These are phyloP conservation scores for Pyrrhoderma noxium DNA, from an alignment of 1,284 basidiomycete genomes.

Conservation along the genomic window DNA sequence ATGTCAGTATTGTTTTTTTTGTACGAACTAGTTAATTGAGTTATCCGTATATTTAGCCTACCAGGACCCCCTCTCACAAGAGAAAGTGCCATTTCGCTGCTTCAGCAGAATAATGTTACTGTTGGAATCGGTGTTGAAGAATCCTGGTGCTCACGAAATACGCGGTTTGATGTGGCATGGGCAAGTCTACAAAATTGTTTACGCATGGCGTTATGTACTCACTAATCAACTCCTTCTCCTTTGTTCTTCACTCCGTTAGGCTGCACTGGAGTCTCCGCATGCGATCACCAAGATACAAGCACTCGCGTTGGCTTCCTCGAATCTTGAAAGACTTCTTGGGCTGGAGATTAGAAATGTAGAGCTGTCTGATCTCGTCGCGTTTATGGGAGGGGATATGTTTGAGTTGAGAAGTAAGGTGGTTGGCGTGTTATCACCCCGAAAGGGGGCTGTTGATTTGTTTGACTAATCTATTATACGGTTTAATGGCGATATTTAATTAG, in stretches of 20 bases:
- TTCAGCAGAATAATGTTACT: slow-evolving; percentile 56
- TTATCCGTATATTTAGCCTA: slow-evolving; percentile 45
- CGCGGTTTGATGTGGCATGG: slow-evolving; percentile 67
- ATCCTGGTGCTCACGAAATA: slow-evolving; percentile 57
- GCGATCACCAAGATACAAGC: slow-evolving; percentile 44
- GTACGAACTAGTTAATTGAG: not conserved
- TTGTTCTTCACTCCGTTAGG: slow-evolving; percentile 17
- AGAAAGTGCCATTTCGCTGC: slow-evolving; percentile 44
- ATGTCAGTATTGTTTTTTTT: slow-evolving; percentile 29
- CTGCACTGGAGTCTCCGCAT: slow-evolving; percentile 35
- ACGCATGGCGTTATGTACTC: slow-evolving; percentile 19
- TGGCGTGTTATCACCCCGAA: slow-evolving; percentile 45
- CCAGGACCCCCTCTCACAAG: slow-evolving; percentile 63
- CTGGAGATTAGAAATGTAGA: slow-evolving; percentile 30
- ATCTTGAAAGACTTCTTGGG: slow-evolving; percentile 61
- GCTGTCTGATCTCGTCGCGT: slow-evolving; percentile 56
- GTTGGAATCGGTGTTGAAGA: slow-evolving; percentile 61
- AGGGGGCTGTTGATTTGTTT: slow-evolving; percentile 40
- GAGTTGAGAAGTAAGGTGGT: slow-evolving; percentile 54
- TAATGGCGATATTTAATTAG: too few relatives aligned
- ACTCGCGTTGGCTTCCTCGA: slow-evolving; percentile 52
- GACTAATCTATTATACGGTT: not conserved
- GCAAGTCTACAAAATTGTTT: slow-evolving; percentile 37
- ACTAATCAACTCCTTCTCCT: slow-evolving; percentile 18
- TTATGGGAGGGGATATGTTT: slow-evolving; percentile 51